Evolutionary conservation across 1,284 basidiomycete species (phyloP), one percentile per base, ranked within the genome.

Genomic region (Paramarasmius palmivorus): DNA sequence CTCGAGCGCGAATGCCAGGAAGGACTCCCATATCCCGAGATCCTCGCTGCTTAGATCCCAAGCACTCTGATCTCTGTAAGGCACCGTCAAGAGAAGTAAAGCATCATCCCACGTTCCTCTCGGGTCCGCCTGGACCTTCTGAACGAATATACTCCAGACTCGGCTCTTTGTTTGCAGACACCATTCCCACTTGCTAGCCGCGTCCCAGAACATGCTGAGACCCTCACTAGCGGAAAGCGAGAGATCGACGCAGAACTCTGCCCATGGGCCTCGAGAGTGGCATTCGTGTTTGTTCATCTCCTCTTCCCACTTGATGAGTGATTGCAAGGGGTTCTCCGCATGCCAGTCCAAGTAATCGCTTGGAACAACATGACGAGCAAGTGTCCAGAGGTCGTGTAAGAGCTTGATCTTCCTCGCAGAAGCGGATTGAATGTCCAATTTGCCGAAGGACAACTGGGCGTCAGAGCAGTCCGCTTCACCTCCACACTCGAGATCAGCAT

Each of bases 41-140:
- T 88, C 84, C 14, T 81, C 76, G 32, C 72, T 73, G 15, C 65
- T 69, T 58, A 86, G 70, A 36, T 82, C 79, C 82, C 83, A 88
- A 12, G 71, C 64, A 59, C 72, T 71, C 7, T 67, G 60, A 52
- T 76, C 73, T 20, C 82, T 86, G 62, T 90, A 90, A 4, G 88
- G 88, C 48, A 82, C 72, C 26, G 74, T 73, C 42, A 90, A 75
- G 10, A 89, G 69, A 17, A 77, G 63, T n/a, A 78, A 67, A 10
- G 76, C 77, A 14, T 75, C 75, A 56, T 84, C 82, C 82, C 81
- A 88, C 15, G 66, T 68, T 1, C 66, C 65, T 35, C 73, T 70
- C 4, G 61, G 61, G 50, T 77, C 70, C 23, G 67, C 68, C 47
- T 63, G 68, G 85, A 86, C 89, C 17, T 72, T 72, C 52, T 79